Percentiles rank a stretch among this genome's conserved stretches.
phyloP scores from a whole-genome alignment of 2,329 filamentous ascomycete species.

The Venturia aucupariae region DNA sequence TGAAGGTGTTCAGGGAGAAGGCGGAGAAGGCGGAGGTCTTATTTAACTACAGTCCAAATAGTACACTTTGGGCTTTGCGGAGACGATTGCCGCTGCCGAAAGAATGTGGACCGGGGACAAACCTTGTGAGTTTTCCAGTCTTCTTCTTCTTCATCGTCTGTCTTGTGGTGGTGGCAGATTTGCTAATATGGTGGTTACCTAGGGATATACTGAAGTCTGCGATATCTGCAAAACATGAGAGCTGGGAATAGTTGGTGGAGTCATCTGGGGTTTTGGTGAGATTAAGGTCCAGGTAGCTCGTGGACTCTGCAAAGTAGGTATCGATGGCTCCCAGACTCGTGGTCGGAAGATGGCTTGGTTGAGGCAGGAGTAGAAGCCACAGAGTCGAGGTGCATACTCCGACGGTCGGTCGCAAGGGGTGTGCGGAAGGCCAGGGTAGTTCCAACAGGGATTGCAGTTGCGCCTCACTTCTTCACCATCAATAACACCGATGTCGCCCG shows the following conservation, averaged over 20 bases:
- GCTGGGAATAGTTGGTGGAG: not conserved
- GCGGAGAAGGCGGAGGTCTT: not conserved
- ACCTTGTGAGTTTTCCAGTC: conserved; percentile 7
- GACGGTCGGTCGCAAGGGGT: too few species aligned
- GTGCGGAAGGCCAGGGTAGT: too few species aligned
- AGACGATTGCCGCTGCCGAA: not conserved
- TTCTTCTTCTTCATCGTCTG: not conserved
- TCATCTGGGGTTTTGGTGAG: too few species aligned
- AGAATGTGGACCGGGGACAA: not conserved
- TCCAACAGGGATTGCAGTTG: too few species aligned
- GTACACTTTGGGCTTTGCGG: conserved; percentile 3
- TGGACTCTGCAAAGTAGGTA: too few species aligned
- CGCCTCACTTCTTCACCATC: too few species aligned
- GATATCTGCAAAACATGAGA: not conserved
- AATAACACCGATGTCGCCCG: too few species aligned
- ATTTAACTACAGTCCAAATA: not conserved
- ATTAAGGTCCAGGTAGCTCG: too few species aligned
- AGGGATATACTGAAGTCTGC: conserved; percentile 2
- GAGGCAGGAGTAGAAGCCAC: too few species aligned
- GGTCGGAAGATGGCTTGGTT: too few species aligned
- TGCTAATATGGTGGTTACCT: not conserved
- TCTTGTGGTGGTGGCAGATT: not conserved
- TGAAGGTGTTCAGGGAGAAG: not conserved
- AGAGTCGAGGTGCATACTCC: too few species aligned
- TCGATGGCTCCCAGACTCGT: too few species aligned